Evolutionary conservation across 495 filamentous ascomycete genomes (phyloP), one percentile per base, ranked within the genome.

Genomic region (Tuber microsphaerosporum): DNA sequence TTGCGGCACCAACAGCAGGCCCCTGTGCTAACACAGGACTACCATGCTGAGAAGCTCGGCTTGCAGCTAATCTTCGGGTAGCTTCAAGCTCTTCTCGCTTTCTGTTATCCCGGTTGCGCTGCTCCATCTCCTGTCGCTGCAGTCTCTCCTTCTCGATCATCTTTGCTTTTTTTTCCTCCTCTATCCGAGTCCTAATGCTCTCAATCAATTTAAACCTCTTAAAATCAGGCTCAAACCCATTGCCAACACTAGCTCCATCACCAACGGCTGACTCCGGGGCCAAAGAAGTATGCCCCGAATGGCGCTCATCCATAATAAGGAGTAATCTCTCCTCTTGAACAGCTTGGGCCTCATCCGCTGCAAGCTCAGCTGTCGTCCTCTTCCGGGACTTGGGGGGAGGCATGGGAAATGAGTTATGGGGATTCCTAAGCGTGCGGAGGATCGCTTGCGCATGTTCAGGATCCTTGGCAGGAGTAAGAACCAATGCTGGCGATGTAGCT

Each of bases 351-450:
- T 98, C 94, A 82, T 98, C 95, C 3, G 94, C 94, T 44, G 92
- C 94, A 83, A 97, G 87, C 80, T 99, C 94, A 9, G 96, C 95
- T 17, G 94, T 90, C 0, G 95, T 99, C 75, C 94, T 89, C 87
- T 99, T 98, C 75, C 96, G 88, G 39, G 89, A 89, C 86, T 97
- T 97, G 22, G 93, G 94, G 72, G 91, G 87, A 1, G 96, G 94
- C 44, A 92, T 90, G 44, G 89, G 86, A 73, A 91, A 87, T 20
- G 87, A 87, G 80, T 97, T 93, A 17, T 92, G 88, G 2, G 93
- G 91, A 84, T 93, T 90, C 71, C 88, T 86, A 81, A 96, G 84
- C 46, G 87, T 85, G 70, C 93, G 88, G 9, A 97, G 86, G 17
- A 94, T 85, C 26, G 85, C 85, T 65, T 92, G 89, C 0, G 89